A percentile compares a stretch with the other conserved stretches of the same genome.
These are phyloP conservation scores for Infundibulicybe gibba DNA, from an alignment of 768 basidiomycete species.

Conservation along the genomic window DNA sequence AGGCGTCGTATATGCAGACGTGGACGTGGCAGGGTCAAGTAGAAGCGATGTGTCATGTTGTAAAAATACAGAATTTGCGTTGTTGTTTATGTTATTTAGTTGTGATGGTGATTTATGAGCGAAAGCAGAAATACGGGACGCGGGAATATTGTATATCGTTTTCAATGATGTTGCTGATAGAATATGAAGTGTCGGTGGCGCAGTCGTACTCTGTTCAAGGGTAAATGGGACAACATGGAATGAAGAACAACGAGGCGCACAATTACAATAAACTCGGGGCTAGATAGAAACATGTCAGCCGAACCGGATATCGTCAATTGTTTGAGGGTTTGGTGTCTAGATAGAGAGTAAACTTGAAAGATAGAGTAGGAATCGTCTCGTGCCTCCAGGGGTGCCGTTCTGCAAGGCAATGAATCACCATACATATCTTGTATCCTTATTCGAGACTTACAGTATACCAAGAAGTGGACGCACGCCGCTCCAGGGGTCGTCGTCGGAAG, in stretches of 20 bases:
- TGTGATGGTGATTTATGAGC: not conserved
- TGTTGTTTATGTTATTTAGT: not conserved
- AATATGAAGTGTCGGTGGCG: not conserved
- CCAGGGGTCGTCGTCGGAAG: not conserved
- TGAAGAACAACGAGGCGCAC: not conserved
- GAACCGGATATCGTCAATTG: not conserved
- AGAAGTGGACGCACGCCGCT: not conserved
- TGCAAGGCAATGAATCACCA: not conserved
- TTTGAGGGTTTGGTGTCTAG: conserved; percentile 11
- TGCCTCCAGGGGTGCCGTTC: conserved; percentile 5
- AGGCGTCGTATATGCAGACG: not conserved
- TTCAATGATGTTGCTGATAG: not conserved
- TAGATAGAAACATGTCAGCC: not conserved
- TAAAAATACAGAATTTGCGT: not conserved
- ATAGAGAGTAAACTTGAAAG: conserved; percentile 11
- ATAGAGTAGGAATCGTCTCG: not conserved
- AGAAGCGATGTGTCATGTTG: not conserved
- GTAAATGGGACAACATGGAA: not conserved
- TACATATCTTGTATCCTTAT: not conserved
- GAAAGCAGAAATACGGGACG: not conserved
- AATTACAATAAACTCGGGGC: not conserved
- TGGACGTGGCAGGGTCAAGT: too few relatives aligned
- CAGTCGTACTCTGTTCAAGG: not conserved
- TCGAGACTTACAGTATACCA: not conserved
- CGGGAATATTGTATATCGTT: not conserved